phyloP scores from a whole-genome alignment of 495 filamentous ascomycete species.

The Xylaria curta region DNA sequence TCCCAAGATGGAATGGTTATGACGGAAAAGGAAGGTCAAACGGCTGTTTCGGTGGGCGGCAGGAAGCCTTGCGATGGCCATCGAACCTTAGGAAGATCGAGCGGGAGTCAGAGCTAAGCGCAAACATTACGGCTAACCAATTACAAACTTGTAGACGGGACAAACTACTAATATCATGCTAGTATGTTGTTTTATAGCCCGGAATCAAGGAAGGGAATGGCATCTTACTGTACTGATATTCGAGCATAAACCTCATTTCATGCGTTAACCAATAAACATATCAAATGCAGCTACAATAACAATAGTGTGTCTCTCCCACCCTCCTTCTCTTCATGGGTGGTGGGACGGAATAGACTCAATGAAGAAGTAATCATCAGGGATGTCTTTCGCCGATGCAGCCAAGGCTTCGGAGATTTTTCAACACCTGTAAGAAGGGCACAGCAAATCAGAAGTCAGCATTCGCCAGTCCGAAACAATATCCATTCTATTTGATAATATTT shows the following conservation, averaged over 20 bases:
- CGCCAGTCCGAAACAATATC: neutral
- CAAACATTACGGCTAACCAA: neutral
- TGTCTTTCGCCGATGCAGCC: neutral
- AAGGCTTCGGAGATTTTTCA: slow-evolving; percentile 11
- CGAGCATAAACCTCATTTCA: slow-evolving; percentile 20
- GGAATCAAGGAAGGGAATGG: neutral
- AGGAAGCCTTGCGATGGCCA: slow-evolving; percentile 5
- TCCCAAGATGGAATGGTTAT: slow-evolving; percentile 17
- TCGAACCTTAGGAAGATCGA: neutral
- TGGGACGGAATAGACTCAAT: neutral
- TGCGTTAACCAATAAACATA: neutral
- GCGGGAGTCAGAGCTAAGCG: neutral
- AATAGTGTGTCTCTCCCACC: neutral
- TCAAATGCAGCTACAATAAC: neutral
- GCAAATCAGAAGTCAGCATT: neutral
- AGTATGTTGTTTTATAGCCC: neutral
- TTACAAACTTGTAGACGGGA: neutral
- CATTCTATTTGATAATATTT: neutral
- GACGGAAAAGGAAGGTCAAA: slow-evolving; percentile 20
- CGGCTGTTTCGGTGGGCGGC: neutral
- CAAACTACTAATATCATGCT: neutral
- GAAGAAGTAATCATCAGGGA: slow-evolving; percentile 2
- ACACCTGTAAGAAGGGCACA: neutral
- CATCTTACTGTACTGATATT: slow-evolving; percentile 10
- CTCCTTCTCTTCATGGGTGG: neutral